A percentile compares a stretch with the other conserved stretches of the same genome.
Evolutionary conservation across 1,284 basidiomycete genomes (phyloP).

Genomic region (Meripilus lineatus): DNA sequence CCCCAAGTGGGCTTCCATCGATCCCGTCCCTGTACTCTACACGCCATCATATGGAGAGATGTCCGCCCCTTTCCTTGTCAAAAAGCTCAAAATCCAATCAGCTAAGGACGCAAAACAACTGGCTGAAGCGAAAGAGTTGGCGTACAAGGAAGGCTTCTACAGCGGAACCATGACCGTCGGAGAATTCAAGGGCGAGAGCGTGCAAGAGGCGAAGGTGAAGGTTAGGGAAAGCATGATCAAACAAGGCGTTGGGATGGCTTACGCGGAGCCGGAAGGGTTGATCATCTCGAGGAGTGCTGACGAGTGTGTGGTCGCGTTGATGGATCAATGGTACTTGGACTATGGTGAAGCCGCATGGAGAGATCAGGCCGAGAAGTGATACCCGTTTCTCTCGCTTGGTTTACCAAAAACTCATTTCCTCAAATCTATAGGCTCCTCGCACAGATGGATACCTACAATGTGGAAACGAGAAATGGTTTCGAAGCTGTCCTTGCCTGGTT

Average conservation of each 20-base stretch:
- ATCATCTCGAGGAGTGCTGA: conserved; percentile 89
- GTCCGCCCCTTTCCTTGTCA: conserved; percentile 84
- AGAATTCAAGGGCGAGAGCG: conserved; percentile 82
- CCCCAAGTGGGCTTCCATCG: conserved; percentile 81
- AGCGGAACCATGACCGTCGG: conserved; percentile 88
- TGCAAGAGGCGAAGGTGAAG: conserved; percentile 89
- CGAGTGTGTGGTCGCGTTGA: conserved; percentile 96
- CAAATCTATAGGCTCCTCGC: conserved; percentile 57
- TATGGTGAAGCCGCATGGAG: conserved; percentile 94
- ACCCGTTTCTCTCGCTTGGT: conserved; percentile 23
- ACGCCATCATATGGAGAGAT: conserved; percentile 92
- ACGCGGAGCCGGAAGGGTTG: conserved; percentile 94
- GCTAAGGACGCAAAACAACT: conserved; percentile 94
- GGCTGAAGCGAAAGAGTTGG: conserved; percentile 94
- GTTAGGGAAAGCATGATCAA: conserved; percentile 86
- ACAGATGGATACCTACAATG: conserved; percentile 86
- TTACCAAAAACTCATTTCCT: conserved; percentile 9
- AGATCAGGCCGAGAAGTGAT: conserved; percentile 79
- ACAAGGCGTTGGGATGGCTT: conserved; percentile 77
- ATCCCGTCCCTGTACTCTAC: conserved; percentile 85
- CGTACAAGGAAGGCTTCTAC: conserved; percentile 99
- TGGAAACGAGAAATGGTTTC: conserved; percentile 89
- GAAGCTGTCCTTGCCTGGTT: conserved; percentile 93
- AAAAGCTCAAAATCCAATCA: conserved; percentile 92
- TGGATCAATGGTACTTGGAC: conserved; percentile 99